Base-by-base conservation (phyloP, 148 eudicot genomes). In the Rhododendron williamsianum region DNA sequence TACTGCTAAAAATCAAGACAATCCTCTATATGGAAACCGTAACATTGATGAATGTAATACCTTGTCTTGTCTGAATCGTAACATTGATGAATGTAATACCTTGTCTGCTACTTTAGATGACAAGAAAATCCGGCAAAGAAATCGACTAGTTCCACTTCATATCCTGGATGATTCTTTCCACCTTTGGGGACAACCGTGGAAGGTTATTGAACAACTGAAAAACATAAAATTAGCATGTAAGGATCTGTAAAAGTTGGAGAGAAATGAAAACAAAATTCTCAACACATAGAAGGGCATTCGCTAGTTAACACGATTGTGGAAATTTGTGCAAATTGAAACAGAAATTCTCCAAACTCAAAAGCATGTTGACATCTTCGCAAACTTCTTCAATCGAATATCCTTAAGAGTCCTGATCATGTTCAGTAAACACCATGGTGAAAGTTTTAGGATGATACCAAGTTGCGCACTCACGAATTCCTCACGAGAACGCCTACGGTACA, bases 201-300 rank as follows among this genome's bases (percentile, higher is more conserved):
- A 97, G 96, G 90, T 86, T 95, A 83, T 94, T 97, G 89, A 95
- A 97, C 90, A 97, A 12, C 99, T 97, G 95, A 56, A 46, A 63
- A 80, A 81, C 84, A 82, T 27, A 36, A 74, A 73, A 78, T 58
- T 1, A 48, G 71, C 84, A 19, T 0, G 72, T 52, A 45, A 56
- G 81, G 13, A 54, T 45, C 7, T 33, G 30, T 27, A 30, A 4
- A 30, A 43, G 27, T 7, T 16, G 33, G 13, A 35, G 76, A 30
- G 38, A 33, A 33, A 19, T n/a, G 21, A 27, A 18, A 13, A 58
- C 73, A 46, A 38, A 82, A 73, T 52, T 9, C 43, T 10, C 79
- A 49, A 16, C 12, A 9, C 41, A 33, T 10, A 52, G 16, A 51
- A 83, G 79, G 60, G 60, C 15, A 76, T 41, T 13, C 19, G 21